These are phyloP conservation scores for Exophiala xenobiotica DNA, from an alignment of 2,329 filamentous ascomycete genomes.

Conservation along the genomic window DNA sequence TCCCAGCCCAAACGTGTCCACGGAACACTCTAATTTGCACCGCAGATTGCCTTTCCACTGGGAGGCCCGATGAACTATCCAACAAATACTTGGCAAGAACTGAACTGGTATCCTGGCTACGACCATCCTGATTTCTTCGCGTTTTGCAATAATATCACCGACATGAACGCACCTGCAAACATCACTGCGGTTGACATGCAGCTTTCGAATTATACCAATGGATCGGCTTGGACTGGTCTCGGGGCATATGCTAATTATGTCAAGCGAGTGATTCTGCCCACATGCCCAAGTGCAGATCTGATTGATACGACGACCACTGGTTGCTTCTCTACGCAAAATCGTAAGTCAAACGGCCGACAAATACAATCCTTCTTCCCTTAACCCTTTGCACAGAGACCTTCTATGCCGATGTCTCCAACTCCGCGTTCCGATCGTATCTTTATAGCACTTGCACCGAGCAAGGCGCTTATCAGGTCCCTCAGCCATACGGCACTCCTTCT, in stretches of 20 bases:
- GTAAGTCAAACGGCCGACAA: conserved; percentile 17
- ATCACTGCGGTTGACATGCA: conserved; percentile 48
- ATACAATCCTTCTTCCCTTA: too few species aligned
- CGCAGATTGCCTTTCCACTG: conserved; percentile 48
- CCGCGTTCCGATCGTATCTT: conserved; percentile 46
- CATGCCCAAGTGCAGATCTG: conserved; percentile 43
- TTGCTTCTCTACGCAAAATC: conserved; percentile 50
- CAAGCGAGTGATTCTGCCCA: conserved; percentile 46
- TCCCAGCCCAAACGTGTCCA: too few species aligned
- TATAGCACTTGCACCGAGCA: conserved; percentile 51
- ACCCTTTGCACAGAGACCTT: conserved; percentile 42
- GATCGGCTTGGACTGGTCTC: conserved; percentile 51
- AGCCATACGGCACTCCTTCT: conserved; percentile 38
- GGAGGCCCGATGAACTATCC: conserved; percentile 52
- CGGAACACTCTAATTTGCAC: too few species aligned
- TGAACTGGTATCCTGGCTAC: conserved; percentile 49
- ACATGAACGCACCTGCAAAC: conserved; percentile 45
- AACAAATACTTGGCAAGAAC: conserved; percentile 55
- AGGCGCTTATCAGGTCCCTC: conserved; percentile 52
- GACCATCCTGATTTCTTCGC: conserved; percentile 50
- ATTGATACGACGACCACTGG: conserved; percentile 30
- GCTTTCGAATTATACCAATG: conserved; percentile 51
- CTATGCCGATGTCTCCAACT: conserved; percentile 47
- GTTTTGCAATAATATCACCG: conserved; percentile 55
- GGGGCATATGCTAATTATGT: conserved; percentile 56